Conservation (phyloP, 345 rosid genomes). For the Mallotus nudiflorus region DNA sequence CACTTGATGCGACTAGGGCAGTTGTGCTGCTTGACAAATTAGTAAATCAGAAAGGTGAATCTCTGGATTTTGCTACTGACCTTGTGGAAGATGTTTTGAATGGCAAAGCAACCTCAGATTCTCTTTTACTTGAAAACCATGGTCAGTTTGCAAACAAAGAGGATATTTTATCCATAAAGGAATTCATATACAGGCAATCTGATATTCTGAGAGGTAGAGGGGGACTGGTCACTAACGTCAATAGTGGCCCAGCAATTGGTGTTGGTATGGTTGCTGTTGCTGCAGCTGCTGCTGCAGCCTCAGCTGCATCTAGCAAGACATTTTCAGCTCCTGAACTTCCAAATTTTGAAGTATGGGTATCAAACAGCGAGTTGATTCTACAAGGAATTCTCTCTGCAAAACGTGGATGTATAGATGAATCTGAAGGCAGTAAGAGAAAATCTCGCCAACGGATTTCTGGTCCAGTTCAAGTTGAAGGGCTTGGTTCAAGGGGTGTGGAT, state of each 20-base stretch:
- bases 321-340: constrained; percentile 62
- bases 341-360: constrained; percentile 60
- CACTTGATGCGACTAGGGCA: constrained; percentile 74
- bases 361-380: constrained; percentile 57
- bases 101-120: constrained; percentile 68
- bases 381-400: constrained; percentile 58
- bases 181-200: constrained; percentile 65
- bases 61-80: constrained; percentile 63
- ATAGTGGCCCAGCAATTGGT: constrained; percentile 57
- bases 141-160: constrained; percentile 57
- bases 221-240: constrained; percentile 48
- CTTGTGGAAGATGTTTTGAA: constrained; percentile 78
- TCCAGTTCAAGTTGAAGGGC: constrained; percentile 45
- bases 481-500: constrained; percentile 43
- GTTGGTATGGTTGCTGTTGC: constrained; percentile 89
- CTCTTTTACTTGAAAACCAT: constrained; percentile 72
- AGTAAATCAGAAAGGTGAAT: constrained; percentile 48
- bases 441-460: constrained; percentile 47
- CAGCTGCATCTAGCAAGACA: constrained; percentile 64
- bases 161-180: constrained; percentile 63
- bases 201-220: constrained; percentile 84
- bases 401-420: constrained; percentile 45
- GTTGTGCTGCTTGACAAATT: constrained; percentile 63
- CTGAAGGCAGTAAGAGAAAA: constrained; percentile 53
- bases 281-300: constrained; percentile 88